These are phyloP conservation scores for Rubia occidens DNA, from an alignment of 305 asterid genomes.

Conservation along the genomic window DNA sequence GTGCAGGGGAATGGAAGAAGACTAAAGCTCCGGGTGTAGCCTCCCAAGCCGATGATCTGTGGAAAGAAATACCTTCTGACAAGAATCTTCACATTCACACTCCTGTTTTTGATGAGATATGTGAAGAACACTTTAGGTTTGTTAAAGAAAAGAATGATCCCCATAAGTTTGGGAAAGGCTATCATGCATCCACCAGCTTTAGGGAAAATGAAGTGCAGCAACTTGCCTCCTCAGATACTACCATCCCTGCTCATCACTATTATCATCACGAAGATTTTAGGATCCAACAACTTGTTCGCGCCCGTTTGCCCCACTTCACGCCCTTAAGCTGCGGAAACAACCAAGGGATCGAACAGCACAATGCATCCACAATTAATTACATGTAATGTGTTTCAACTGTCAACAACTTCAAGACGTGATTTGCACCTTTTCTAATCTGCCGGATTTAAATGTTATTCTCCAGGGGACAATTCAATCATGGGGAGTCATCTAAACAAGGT, in stretches of 20 bases:
- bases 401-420: neutral
- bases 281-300: constrained; percentile 63
- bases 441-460: constrained; percentile 18
- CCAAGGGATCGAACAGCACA: constrained; percentile 35
- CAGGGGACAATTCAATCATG: constrained; percentile 71
- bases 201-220: constrained; percentile 21
- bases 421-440: neutral
- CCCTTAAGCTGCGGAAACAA: constrained; percentile 53
- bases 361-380: constrained; percentile 44
- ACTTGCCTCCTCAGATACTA: constrained; percentile 20
- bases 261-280: constrained; percentile 68
- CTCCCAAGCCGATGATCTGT: constrained; percentile 36
- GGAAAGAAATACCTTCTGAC: constrained; percentile 55
- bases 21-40: constrained; percentile 26
- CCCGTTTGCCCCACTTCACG: constrained; percentile 62
- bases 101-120: constrained; percentile 76
- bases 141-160: constrained; percentile 28
- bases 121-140: constrained; percentile 57
- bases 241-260: constrained; percentile 54
- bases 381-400: constrained; percentile 31
- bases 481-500: constrained; percentile 34
- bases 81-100: constrained; percentile 46
- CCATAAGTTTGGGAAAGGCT: constrained; percentile 23
- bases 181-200: constrained; percentile 12
- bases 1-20: constrained; percentile 19